Percentiles rank a stretch among this genome's conserved stretches.
phyloP scores from a whole-genome alignment of 148 eudicot species.

The Heliosperma pusillum region DNA sequence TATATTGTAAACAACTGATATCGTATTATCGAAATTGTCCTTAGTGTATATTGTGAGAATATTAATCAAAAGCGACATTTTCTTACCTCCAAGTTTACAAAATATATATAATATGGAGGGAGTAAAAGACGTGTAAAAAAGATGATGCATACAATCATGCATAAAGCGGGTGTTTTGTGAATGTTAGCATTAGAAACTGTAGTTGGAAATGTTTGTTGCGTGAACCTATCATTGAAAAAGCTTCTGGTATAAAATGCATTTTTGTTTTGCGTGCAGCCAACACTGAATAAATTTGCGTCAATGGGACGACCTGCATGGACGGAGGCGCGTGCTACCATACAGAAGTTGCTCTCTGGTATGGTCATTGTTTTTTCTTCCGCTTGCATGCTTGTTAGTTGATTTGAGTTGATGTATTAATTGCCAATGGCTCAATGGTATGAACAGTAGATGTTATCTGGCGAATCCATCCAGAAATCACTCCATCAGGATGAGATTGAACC shows the following conservation, averaged over 20 bases:
- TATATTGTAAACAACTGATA: neutral
- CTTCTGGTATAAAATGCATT: neutral
- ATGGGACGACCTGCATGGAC: constrained; percentile 95
- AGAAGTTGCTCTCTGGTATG: constrained; percentile 78
- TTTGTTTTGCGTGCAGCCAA: constrained; percentile 47
- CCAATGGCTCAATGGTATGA: neutral
- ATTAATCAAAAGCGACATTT: neutral
- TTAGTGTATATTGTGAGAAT: neutral
- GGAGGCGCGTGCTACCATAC: constrained; percentile 89
- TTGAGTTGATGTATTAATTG: neutral
- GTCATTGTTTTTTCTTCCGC: neutral
- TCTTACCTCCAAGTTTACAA: neutral
- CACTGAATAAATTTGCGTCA: constrained; percentile 70
- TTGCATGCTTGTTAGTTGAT: neutral
- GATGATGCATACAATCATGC: neutral
- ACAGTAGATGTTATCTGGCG: neutral
- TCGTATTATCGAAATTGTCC: neutral
- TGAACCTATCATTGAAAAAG: neutral
- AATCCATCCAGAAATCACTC: neutral
- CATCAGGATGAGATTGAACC: neutral
- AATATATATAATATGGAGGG: neutral
- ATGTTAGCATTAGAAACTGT: neutral
- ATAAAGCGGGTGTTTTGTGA: neutral
- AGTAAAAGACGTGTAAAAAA: neutral
- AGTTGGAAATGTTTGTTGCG: neutral